These are phyloP conservation scores for Aspergillus floridensis DNA, from an alignment of 2,329 filamentous ascomycete species.

Conservation along the genomic window DNA sequence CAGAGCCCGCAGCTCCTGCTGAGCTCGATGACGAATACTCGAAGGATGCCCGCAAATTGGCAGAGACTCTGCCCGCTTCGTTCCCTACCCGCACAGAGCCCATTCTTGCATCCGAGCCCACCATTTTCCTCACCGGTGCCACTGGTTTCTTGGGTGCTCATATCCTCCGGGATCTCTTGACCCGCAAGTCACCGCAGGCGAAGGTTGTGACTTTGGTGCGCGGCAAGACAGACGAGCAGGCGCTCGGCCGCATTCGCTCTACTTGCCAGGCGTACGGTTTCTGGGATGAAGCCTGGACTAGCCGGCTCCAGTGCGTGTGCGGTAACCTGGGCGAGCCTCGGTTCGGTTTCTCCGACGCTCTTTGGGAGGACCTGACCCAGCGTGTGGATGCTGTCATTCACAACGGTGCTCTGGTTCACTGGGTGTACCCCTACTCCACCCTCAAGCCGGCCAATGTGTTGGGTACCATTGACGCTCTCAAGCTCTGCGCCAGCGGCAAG, in stretches of 20 bases:
- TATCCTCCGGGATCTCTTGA: constrained; percentile 71
- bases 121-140: constrained; percentile 80
- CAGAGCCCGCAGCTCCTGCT: constrained; percentile 33
- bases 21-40: constrained; percentile 50
- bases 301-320: constrained; percentile 63
- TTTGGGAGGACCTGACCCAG: constrained; percentile 64
- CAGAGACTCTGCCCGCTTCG: constrained; percentile 48
- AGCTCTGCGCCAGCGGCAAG: constrained; percentile 72
- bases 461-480: constrained; percentile 73
- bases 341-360: constrained; percentile 66
- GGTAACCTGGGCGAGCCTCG: constrained; percentile 72
- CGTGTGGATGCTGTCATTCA: constrained; percentile 73
- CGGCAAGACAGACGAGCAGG: constrained; percentile 60
- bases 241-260: constrained; percentile 62
- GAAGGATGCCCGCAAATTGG: constrained; percentile 49
- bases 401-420: constrained; percentile 77
- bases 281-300: constrained; percentile 65
- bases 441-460: constrained; percentile 74
- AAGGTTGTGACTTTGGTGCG: constrained; percentile 75
- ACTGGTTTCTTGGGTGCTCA: constrained; percentile 88
- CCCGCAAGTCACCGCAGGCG: constrained; percentile 53
- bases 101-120: constrained; percentile 44
- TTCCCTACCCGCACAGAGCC: constrained; percentile 37
- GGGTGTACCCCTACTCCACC: constrained; percentile 73
- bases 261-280: constrained; percentile 75